These are phyloP conservation scores for Spinellus fusiger DNA, from an alignment of 192 early-diverging fungal genomes.

Conservation along the genomic window DNA sequence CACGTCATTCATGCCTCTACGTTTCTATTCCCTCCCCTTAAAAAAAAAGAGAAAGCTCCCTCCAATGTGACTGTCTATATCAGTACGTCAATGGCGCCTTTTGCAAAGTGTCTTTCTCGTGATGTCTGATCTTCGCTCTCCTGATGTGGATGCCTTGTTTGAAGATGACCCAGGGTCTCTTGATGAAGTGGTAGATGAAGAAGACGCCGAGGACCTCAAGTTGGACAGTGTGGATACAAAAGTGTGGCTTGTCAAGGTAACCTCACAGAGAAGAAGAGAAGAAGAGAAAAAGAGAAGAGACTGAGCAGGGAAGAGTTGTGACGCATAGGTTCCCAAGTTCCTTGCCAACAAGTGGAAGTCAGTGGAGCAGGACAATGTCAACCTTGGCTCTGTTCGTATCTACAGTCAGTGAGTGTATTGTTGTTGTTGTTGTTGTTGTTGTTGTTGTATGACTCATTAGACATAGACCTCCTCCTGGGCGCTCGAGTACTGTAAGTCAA, in stretches of 20 bases:
- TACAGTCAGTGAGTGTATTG: slow-evolving; percentile 43
- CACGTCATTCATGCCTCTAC: no score
- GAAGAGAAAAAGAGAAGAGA: background rate
- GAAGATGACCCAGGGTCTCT: slow-evolving; percentile 43
- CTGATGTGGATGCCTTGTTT: slow-evolving; percentile 46
- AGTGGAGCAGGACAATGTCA: slow-evolving; percentile 56
- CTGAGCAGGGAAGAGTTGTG: background rate
- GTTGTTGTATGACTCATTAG: background rate
- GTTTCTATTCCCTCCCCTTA: no score
- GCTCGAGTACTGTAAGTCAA: slow-evolving; percentile 4
- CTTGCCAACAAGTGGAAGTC: slow-evolving; percentile 79
- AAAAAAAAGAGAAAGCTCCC: no score
- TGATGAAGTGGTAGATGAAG: slow-evolving; percentile 48
- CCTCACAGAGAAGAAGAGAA: background rate
- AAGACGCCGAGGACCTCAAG: slow-evolving; percentile 67
- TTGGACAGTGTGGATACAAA: slow-evolving; percentile 61
- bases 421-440: slow-evolving; percentile 1
- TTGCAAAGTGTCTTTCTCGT: background rate
- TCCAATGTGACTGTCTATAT: no score
- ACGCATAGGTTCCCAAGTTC: slow-evolving; percentile 70
- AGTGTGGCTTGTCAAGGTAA: slow-evolving; percentile 89
- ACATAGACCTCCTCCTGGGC: slow-evolving; percentile 5
- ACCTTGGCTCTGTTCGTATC: slow-evolving; percentile 77
- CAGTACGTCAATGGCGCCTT: no score
- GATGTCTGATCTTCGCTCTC: slow-evolving; percentile 13